Evolutionary conservation across 257 asterid genomes (phyloP), one percentile per base, ranked within the genome.

Genomic region (Sherardia arvensis): DNA sequence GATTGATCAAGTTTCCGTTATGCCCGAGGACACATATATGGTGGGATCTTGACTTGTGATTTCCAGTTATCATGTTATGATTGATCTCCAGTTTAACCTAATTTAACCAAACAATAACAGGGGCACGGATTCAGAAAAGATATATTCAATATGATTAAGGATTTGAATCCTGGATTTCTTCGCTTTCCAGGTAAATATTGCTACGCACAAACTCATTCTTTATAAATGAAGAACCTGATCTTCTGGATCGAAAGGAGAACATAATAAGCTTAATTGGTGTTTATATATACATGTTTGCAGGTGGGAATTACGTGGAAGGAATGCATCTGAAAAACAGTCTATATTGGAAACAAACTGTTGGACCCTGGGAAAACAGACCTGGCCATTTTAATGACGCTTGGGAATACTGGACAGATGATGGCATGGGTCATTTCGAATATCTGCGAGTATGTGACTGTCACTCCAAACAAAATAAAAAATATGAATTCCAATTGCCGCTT

Each of bases 331-430:
- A 81, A 40, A 87, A 90, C 74, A 91, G 95, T 21, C 80, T 93
- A 70, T 86, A 97, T 25, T 93, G 99, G 99, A 90, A 93, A 76
- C 95, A 87, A 75, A 93, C 95, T 25, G 74, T 93, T 60, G 99
- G 99, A 28, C 85, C 93, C 0, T 90, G 96, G 99, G 88, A 90
- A 74, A 87, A 85, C 83, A 84, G 97, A 66, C 88, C 96, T 0
- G 96, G 99, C 28, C 99, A 93, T 78, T 93, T 79, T 57, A 95
- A 97, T 55, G 99, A 93, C 27, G 97, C 90, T 59, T 93, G 99
- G 99, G 54, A 66, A 64, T 93, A 93, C 75, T 93, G 97, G 97
- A 93, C 97, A 21, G 99, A 93, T 75, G 99, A 87, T 71, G 97
- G 97, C n/a, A 69, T 90, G 28, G 97, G 97, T 12, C 96, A 90